Evolutionary conservation across 2,329 filamentous ascomycete genomes (phyloP).

Genomic region (Gliomastix tumulicola): DNA sequence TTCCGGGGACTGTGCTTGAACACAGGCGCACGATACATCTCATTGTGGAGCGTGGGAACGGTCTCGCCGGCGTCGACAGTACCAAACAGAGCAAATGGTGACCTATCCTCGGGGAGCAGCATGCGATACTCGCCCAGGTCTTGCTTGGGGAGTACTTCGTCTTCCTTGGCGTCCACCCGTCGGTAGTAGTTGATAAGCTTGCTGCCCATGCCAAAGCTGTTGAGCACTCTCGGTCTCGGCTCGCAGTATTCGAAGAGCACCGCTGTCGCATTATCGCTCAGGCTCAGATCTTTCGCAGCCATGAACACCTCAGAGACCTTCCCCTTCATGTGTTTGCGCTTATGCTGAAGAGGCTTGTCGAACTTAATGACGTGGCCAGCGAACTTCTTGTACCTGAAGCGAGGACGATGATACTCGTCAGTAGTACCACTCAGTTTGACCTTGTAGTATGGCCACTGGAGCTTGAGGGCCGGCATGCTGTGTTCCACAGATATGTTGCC

Average conservation of each 20-base stretch:
- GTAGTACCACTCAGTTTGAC: constrained; percentile 70
- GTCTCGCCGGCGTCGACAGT: constrained; percentile 87
- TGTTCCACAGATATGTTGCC: constrained; percentile 92
- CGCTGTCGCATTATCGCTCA: constrained; percentile 83
- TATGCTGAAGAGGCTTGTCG: constrained; percentile 62
- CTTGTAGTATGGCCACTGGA: constrained; percentile 95
- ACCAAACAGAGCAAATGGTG: constrained; percentile 91
- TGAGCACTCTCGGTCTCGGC: constrained; percentile 83
- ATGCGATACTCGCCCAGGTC: constrained; percentile 87
- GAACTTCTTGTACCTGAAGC: constrained; percentile 63
- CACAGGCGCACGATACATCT: constrained; percentile 90
- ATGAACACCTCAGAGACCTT: constrained; percentile 75
- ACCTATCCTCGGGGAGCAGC: constrained; percentile 87
- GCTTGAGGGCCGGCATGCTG: constrained; percentile 80
- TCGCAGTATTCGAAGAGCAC: constrained; percentile 94
- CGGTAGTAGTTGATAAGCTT: constrained; percentile 96
- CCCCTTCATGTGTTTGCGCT: constrained; percentile 76
- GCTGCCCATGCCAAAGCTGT: constrained; percentile 96
- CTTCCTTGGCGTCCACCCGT: constrained; percentile 66
- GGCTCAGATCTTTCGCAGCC: constrained; percentile 72
- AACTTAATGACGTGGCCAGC: constrained; percentile 65
- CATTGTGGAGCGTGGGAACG: constrained; percentile 85
- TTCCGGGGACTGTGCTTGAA: constrained; percentile 75
- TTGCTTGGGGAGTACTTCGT: constrained; percentile 66
- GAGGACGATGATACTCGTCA: constrained; percentile 77